Conservation (phyloP, 768 basidiomycete species). For the Amanita inopinata region DNA sequence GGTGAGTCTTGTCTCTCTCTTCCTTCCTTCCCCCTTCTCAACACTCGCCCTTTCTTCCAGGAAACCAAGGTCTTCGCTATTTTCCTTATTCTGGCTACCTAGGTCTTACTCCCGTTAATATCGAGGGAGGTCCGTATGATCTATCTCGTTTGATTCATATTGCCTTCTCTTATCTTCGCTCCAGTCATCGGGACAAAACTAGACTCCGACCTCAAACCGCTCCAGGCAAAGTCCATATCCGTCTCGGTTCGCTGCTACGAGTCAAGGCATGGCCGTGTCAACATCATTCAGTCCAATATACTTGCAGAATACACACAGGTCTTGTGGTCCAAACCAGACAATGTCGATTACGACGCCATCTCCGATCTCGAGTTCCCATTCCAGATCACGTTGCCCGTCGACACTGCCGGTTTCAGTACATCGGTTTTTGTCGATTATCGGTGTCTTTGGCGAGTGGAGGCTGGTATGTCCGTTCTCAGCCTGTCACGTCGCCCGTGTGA, state of each 20-base stretch:
- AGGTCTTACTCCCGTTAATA: conserved; percentile 68
- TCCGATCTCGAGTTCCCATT: conserved; percentile 64
- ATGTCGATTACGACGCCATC: conserved; percentile 48
- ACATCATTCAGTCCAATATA: conserved; percentile 47
- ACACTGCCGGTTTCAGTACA: conserved; percentile 56
- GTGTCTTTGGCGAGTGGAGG: conserved; percentile 78
- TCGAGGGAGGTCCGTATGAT: conserved; percentile 57
- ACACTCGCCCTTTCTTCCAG: conserved; percentile 20
- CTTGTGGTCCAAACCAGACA: conserved; percentile 59
- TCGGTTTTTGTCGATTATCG: conserved; percentile 70
- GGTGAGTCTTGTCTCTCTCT: conserved; percentile 23
- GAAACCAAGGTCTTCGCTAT: conserved; percentile 58
- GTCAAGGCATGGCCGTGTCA: conserved; percentile 54
- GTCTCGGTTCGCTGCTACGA: conserved; percentile 83
- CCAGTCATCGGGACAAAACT: conserved; percentile 61
- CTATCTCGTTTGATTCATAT: conserved; percentile 7
- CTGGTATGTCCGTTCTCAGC: conserved; percentile 37
- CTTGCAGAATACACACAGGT: conserved; percentile 58
- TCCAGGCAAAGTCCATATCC: conserved; percentile 56
- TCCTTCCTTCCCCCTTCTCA: conserved; percentile 3
- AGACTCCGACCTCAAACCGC: conserved; percentile 59
- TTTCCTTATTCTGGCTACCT: conserved; percentile 75
- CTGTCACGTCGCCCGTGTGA: conserved; percentile 11
- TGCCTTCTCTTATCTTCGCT: conserved; percentile 10
- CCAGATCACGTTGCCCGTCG: conserved; percentile 55